phyloP scores from a whole-genome alignment of 352 stramenopile genomes.

The Thalassiosira livingstoniorum region DNA sequence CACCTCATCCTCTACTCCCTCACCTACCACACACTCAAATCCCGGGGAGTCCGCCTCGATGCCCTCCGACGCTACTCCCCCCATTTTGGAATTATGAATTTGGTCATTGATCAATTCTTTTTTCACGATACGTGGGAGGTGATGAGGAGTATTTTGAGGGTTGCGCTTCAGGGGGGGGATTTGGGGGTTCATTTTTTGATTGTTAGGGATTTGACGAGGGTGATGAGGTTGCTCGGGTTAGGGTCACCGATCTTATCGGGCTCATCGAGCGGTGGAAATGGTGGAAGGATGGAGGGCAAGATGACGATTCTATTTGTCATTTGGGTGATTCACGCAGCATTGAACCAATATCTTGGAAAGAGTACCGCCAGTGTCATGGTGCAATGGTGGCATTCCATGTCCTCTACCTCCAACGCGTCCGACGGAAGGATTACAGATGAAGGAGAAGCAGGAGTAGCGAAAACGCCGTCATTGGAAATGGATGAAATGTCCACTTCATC shows the following conservation, averaged over 20 bases:
- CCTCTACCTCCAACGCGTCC: background rate
- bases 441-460: too few species aligned
- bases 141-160: slow-evolving; percentile 19
- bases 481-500: too few species aligned
- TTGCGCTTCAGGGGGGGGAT: slow-evolving; percentile 64
- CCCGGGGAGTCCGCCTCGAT: slow-evolving; percentile 55
- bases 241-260: too few species aligned
- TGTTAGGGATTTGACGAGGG: slow-evolving; percentile 43
- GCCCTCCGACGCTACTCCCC: slow-evolving; percentile 47
- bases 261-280: too few species aligned
- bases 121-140: slow-evolving; percentile 39
- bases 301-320: slow-evolving; percentile 55
- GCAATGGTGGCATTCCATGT: slow-evolving; percentile 48
- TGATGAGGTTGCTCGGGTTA: too few species aligned
- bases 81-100: slow-evolving; percentile 65
- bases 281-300: too few species aligned
- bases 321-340: slow-evolving; percentile 61
- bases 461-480: too few species aligned
- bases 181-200: slow-evolving; percentile 64
- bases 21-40: slow-evolving; percentile 69
- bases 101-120: slow-evolving; percentile 73
- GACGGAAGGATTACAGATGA: background rate
- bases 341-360: slow-evolving; percentile 67
- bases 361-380: slow-evolving; percentile 69
- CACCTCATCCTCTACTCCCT: slow-evolving; percentile 67